Conservation (phyloP, 1,284 basidiomycete genomes). For the Sporisorium reilianum region DNA sequence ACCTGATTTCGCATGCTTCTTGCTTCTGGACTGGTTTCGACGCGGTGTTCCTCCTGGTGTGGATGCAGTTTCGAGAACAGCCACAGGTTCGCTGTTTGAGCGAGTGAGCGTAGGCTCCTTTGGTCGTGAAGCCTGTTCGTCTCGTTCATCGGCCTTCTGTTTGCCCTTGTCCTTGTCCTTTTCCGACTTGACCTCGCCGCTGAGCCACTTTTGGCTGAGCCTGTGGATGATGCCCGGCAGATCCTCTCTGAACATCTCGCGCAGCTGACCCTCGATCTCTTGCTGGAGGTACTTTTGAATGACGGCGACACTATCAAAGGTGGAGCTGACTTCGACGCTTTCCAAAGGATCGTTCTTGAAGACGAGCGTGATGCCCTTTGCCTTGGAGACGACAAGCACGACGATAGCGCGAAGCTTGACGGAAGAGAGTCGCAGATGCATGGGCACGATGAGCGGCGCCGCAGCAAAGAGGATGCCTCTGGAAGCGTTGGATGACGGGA, state of each 20-base stretch:
- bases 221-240: slow-evolving; percentile 96
- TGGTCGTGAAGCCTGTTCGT: slow-evolving; percentile 8
- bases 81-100: slow-evolving; percentile 37
- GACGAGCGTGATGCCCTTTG: slow-evolving; percentile 95
- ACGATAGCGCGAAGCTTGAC: slow-evolving; percentile 95
- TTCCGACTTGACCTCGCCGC: slow-evolving; percentile 58
- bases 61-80: slow-evolving; percentile 30
- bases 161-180: slow-evolving; percentile 41
- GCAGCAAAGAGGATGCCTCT: slow-evolving; percentile 68
- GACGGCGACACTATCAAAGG: slow-evolving; percentile 97
- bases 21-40: slow-evolving; percentile 17
- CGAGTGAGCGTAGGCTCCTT: slow-evolving; percentile 25
- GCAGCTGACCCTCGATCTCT: slow-evolving; percentile 95
- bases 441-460: slow-evolving; percentile 78
- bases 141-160: slow-evolving; percentile 22
- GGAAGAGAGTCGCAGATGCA: slow-evolving; percentile 95
- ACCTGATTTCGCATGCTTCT: slow-evolving; percentile 11
- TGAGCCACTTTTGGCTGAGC: slow-evolving; percentile 90
- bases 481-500: slow-evolving; percentile 53
- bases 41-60: slow-evolving; percentile 33
- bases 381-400: slow-evolving; percentile 94
- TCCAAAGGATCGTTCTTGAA: slow-evolving; percentile 99
- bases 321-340: slow-evolving; percentile 95
- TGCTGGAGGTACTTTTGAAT: slow-evolving; percentile 78
- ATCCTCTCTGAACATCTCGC: slow-evolving; percentile 98